Evolutionary conservation across 2,329 filamentous ascomycete species (phyloP).

Genomic region (Fusarium goolgardi): DNA sequence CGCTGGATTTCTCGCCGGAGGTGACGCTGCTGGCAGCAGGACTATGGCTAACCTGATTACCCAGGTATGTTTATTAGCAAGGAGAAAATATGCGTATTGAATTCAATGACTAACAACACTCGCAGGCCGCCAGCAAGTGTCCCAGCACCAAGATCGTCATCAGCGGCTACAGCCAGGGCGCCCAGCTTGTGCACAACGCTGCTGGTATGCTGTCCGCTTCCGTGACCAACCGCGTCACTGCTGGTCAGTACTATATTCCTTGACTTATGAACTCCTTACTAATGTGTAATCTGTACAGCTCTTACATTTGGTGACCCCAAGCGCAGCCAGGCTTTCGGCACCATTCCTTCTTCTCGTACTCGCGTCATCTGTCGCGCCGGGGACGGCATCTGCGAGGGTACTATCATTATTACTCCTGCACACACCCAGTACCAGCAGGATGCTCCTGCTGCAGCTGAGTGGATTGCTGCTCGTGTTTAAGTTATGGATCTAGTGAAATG

Average conservation of each 20-base stretch:
- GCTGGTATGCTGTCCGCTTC: background rate
- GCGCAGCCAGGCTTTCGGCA: background rate
- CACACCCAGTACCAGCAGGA: background rate
- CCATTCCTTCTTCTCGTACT: background rate
- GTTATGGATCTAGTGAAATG: background rate
- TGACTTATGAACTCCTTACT: fast-evolving
- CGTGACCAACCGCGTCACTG: background rate
- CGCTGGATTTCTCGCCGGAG: background rate
- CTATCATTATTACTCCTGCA: background rate
- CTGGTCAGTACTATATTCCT: background rate
- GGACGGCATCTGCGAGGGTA: background rate
- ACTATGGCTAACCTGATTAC: slow-evolving; percentile 1
- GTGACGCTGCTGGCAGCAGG: background rate
- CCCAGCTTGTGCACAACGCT: background rate
- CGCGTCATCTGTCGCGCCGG: background rate
- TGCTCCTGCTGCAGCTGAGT: background rate
- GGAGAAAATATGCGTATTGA: too few relatives aligned
- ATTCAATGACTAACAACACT: background rate
- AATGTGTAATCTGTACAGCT: background rate
- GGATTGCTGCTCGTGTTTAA: slow-evolving; percentile 2
- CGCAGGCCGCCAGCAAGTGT: background rate
- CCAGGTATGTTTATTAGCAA: background rate
- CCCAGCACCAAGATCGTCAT: slow-evolving; percentile 9
- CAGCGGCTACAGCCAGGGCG: slow-evolving; percentile 4
- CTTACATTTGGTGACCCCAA: slow-evolving; percentile 1